Base-by-base conservation (phyloP, 441 rosid species). In the Euphorbia corollata region DNA sequence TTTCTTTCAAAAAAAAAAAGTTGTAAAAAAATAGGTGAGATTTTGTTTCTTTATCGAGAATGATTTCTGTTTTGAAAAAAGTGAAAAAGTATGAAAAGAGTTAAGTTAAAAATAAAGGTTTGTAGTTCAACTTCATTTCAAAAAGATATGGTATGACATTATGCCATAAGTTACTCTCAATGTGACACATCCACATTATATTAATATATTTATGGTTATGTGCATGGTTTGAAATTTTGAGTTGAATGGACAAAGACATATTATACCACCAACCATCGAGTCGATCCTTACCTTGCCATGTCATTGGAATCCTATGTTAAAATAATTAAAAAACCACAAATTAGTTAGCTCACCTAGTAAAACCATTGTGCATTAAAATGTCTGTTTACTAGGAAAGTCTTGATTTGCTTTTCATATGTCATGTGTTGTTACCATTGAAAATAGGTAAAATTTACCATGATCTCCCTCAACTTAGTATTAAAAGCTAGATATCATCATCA, bases 261-360 rank as follows among this genome's bases (percentile, higher is more conserved):
- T 27, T 63, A 71, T 10, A 59, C 12, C 45, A 47, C 8, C 58
- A 18, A 10, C 27, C 36, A 23, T 51, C 59, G 39, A 30, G 57
- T 59, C 18, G 64, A 13, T 43, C 64, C 64, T 27, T 59, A 12
- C 59, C 54, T 62, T 41, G 1, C 43, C 60, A 0, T 64, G 0
- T 1, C 19, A 20, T 24, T 36, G 51, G 75, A 65, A 65, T 71
- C 75, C 75, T 23, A 71, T 65, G 75, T 22, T 50, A 45, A 45
- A 11, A 45, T 1, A 41, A 3, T 8, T 2, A 38, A 38, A 5
- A 38, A 38, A 38, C 2, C 32, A 27, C 32, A 27, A 27, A 27
- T 27, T 27, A 27, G 32, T 27, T 27, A 27, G 32, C 32, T 27
- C 32, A 27, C 1, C 32, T 27, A 27, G 32, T 27, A 27, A 27